These are phyloP conservation scores for Globisporangium nunn DNA, from an alignment of 352 stramenopile species.

Conservation along the genomic window DNA sequence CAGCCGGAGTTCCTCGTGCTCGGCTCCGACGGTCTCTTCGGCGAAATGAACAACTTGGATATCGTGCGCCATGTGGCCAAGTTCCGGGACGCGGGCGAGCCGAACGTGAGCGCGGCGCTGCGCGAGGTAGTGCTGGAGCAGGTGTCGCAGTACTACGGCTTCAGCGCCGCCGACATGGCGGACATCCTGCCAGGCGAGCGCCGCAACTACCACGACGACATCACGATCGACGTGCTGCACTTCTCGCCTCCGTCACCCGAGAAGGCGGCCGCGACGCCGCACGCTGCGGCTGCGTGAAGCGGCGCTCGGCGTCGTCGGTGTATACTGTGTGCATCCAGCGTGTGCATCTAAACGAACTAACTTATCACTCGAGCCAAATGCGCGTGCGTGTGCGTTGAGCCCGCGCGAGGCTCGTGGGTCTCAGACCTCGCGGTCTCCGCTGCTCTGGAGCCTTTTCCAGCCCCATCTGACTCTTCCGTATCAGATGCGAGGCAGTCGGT, in stretches of 20 bases:
- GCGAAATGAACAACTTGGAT: constrained; percentile 57
- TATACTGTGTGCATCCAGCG: background rate
- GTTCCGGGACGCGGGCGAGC: constrained; percentile 38
- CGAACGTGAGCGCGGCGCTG: constrained; percentile 50
- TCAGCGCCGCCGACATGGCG: constrained; percentile 35
- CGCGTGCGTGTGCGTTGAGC: no score
- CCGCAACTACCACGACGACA: constrained; percentile 65
- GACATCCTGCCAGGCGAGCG: constrained; percentile 49
- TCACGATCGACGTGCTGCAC: constrained; percentile 66
- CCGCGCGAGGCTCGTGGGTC: no score
- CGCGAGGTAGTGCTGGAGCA: constrained; percentile 39
- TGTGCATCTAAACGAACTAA: background rate
- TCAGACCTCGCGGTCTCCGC: no score
- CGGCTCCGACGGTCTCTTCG: constrained; percentile 53
- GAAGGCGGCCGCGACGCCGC: background rate
- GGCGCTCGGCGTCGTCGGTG: background rate
- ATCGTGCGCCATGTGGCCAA: constrained; percentile 39
- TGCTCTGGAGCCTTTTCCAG: no score
- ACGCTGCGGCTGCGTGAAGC: constrained; percentile 13
- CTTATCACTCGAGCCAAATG: background rate
- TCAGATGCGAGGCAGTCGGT: background rate
- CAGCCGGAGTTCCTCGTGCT: constrained; percentile 58
- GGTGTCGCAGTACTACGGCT: constrained; percentile 49
- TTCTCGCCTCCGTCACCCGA: constrained; percentile 27
- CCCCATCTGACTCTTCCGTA: no score